Evolutionary conservation across 225 moss, liverwort and hornwort genomes (phyloP).

Genomic region (Sphagnum contortum): DNA sequence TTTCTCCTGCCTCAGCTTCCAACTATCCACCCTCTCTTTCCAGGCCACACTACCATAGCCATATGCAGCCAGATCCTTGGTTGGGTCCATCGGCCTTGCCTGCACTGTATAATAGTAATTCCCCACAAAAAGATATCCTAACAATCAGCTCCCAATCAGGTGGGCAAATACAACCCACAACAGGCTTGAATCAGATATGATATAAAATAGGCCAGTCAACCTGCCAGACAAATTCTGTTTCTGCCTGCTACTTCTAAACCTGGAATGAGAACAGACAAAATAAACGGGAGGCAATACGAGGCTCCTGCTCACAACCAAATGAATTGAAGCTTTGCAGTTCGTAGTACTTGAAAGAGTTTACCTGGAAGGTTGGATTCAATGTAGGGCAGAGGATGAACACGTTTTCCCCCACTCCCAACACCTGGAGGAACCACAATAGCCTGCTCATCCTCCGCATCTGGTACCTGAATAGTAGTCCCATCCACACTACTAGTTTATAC

Average conservation of each 20-base stretch:
- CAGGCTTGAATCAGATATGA: no score
- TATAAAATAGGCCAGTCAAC: no score
- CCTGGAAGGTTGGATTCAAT: conserved; percentile 74
- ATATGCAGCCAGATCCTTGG: conserved; percentile 88
- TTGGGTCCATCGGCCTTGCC: conserved; percentile 86
- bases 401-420: conserved; percentile 58
- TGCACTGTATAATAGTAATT: conserved; percentile 28
- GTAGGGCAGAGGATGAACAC: conserved; percentile 74
- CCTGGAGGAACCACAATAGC: conserved; percentile 72
- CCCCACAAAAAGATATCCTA: no score
- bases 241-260: no score
- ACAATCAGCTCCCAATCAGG: no score
- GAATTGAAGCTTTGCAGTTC: no score
- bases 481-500: no score
- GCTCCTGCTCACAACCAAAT: no score
- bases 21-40: conserved; percentile 93
- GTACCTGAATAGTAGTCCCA: no score
- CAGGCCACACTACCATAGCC: conserved; percentile 94
- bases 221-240: background rate
- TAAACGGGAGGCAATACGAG: no score
- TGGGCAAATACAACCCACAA: no score
- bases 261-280: no score
- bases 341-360: conserved; percentile 2
- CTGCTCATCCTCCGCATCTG: background rate
- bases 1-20: conserved; percentile 92